phyloP scores from a whole-genome alignment of 495 filamentous ascomycete genomes.

The Penicillium canariense region DNA sequence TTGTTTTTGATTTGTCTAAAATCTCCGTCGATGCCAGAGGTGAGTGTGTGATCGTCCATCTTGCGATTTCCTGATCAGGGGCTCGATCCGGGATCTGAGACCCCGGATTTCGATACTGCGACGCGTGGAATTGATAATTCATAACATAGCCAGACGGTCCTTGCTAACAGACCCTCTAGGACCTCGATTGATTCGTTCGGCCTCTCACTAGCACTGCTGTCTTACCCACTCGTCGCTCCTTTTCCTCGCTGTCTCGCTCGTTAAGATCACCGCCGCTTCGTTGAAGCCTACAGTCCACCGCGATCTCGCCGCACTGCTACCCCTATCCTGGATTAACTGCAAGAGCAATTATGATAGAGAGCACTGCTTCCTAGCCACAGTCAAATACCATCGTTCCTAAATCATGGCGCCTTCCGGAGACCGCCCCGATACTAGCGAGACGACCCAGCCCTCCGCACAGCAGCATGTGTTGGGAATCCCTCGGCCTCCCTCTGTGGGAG shows the following conservation, averaged over 20 bases:
- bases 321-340: neutral
- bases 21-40: slow-evolving; percentile 9
- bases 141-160: neutral
- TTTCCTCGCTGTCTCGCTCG: slow-evolving; percentile 10
- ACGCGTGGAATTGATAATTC: slow-evolving; percentile 13
- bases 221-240: slow-evolving; percentile 15
- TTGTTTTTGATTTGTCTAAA: neutral
- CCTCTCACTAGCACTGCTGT: slow-evolving; percentile 10
- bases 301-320: neutral
- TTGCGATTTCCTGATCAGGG: slow-evolving; percentile 21
- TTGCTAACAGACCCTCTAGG: slow-evolving; percentile 11
- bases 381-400: neutral
- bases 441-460: slow-evolving; percentile 19
- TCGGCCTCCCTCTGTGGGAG: slow-evolving; percentile 46
- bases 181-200: neutral
- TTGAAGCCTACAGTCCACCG: neutral
- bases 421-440: slow-evolving; percentile 28
- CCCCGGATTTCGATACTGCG: slow-evolving; percentile 17
- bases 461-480: slow-evolving; percentile 43
- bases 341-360: slow-evolving; percentile 23
- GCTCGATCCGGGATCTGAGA: slow-evolving; percentile 10
- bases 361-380: slow-evolving; percentile 15
- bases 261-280: neutral
- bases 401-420: slow-evolving; percentile 31
- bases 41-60: slow-evolving; percentile 3